Evolutionary conservation across 768 basidiomycete genomes (phyloP).

Genomic region (Leccinum fibrillosum): DNA sequence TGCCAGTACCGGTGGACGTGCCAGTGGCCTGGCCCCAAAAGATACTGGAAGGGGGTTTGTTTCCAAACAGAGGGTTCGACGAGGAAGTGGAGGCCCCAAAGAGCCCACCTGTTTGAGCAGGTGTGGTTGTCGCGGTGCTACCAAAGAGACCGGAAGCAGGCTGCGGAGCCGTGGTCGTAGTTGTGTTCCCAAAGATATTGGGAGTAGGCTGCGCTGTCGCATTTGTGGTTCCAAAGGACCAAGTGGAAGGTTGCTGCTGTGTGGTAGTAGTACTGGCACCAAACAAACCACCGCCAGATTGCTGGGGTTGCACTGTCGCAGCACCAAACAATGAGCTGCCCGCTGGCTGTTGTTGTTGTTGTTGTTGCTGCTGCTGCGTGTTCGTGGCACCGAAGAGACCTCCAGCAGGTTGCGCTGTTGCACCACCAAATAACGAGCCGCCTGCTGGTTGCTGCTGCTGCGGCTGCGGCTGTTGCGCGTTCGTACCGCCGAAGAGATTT

Average conservation of each 20-base stretch:
- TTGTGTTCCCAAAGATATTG: slow-evolving; percentile 20
- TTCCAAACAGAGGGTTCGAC: slow-evolving; percentile 36
- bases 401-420: background rate
- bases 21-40: slow-evolving; percentile 30
- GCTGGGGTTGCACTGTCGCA: slow-evolving; percentile 19
- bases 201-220: slow-evolving; percentile 16
- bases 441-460: background rate
- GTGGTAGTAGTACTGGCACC: slow-evolving; percentile 10
- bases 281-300: slow-evolving; percentile 19
- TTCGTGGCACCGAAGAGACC: slow-evolving; percentile 5
- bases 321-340: slow-evolving; percentile 20
- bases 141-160: slow-evolving; percentile 29
- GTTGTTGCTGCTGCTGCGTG: slow-evolving; percentile 18
- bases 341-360: background rate
- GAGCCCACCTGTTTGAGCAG: slow-evolving; percentile 18
- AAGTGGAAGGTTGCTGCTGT: slow-evolving; percentile 21
- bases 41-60: slow-evolving; percentile 28
- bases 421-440: background rate
- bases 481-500: slow-evolving; percentile 14
- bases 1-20: background rate
- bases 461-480: background rate
- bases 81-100: slow-evolving; percentile 28
- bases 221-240: slow-evolving; percentile 26
- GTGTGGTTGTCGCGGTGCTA: slow-evolving; percentile 15
- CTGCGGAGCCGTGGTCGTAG: slow-evolving; percentile 12